Evolutionary conservation across 192 early-diverging fungal genomes (phyloP).

Genomic region (Globomyces pollinis-pini): DNA sequence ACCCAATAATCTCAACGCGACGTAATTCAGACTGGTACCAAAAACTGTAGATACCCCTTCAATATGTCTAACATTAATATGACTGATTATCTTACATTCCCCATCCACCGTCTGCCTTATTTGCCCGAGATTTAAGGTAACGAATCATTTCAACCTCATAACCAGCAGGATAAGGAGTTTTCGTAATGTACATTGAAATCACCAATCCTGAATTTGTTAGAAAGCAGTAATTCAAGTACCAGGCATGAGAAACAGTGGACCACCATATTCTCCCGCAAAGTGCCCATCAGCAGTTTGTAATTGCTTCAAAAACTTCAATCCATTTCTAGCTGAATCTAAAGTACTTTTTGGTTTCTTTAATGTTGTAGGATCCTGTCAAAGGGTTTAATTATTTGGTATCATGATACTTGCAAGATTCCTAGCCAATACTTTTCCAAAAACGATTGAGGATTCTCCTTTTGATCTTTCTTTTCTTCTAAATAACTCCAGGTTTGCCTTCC

Average conservation of each 20-base stretch:
- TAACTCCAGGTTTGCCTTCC: constrained; percentile 94
- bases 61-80: too few species aligned
- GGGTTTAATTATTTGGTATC: not conserved
- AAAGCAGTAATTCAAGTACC: too few species aligned
- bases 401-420: constrained; percentile 36
- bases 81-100: too few species aligned
- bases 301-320: constrained; percentile 78
- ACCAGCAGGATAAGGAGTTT: constrained; percentile 53
- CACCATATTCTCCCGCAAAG: constrained; percentile 94
- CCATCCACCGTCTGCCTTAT: constrained; percentile 89
- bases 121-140: constrained; percentile 77
- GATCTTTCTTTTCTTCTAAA: constrained; percentile 35
- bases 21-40: constrained; percentile 94
- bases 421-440: constrained; percentile 85
- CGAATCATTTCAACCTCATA: constrained; percentile 72
- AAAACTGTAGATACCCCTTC: constrained; percentile 90
- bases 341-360: constrained; percentile 58
- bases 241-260: constrained; percentile 93
- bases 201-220: too few species aligned
- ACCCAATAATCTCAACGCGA: constrained; percentile 79
- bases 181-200: constrained; percentile 82
- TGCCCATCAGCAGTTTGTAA: constrained; percentile 91
- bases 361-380: constrained; percentile 34
- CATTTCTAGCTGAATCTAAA: constrained; percentile 77
- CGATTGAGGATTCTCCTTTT: constrained; percentile 57